Base-by-base conservation (phyloP, 345 rosid species). In the Crucihimalaya himalaica region DNA sequence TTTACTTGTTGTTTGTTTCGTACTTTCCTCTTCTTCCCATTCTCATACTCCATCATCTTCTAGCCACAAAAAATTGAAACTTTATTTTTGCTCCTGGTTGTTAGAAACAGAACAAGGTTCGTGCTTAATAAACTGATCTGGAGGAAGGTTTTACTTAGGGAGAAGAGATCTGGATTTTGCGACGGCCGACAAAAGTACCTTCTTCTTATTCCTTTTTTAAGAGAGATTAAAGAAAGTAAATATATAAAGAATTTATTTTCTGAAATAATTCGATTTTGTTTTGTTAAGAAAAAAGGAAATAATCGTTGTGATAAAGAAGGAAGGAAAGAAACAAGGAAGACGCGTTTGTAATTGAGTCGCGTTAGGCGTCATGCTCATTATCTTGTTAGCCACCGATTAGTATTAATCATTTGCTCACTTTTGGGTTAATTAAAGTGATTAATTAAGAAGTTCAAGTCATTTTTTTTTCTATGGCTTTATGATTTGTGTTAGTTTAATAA, bases 11-110 rank as follows among this genome's bases (percentile, higher is more conserved):
- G 82, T 72, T 73, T 85, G 79, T 84, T 57, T 5, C 65, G 28
- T 43, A 89, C 84, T 90, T 90, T 95, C 76, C 96, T 85, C 89
- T 86, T 95, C 76, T 90, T 79, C 63, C 92, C 86, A 70, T 82
- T 87, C 81, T 92, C 96, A 5, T 88, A 87, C 60, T 95, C 96
- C 97, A 84, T 87, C 68, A 15, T 54, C 68, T 29, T 55, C 58
- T 35, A 35, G 39, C 57, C 6, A 7, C 19, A 40, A 45, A 61
- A 61, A 63, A 40, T 8, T 5, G 20, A 63, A 62, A 54, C 64
- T 63, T 45, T 54, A n/a, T 8, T 8, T 15, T 55, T 3, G 8
- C 53, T 53, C 43, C 59, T 62, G 23, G 40, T 21, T 10, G 31
- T 28, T 9, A 34, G n/a, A 18, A 47, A 32, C 20, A 60, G 71